These are phyloP conservation scores for Phialophora tarda DNA, from an alignment of 2,329 filamentous ascomycete genomes.

Conservation along the genomic window DNA sequence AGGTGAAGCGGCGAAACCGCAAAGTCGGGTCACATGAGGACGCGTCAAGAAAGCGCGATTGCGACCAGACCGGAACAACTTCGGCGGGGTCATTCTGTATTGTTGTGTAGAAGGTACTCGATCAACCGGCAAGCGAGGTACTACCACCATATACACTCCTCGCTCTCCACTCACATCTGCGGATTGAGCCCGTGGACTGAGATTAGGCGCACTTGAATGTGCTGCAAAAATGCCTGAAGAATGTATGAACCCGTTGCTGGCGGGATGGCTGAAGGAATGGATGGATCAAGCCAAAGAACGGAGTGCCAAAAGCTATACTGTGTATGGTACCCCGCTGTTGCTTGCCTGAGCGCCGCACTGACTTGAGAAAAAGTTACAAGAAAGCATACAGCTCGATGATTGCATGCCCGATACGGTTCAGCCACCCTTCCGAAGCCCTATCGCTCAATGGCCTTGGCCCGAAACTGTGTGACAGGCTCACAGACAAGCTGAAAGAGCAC, in stretches of 20 bases:
- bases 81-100: not conserved
- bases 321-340: conserved; percentile 44
- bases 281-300: conserved; percentile 70
- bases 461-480: conserved; percentile 72
- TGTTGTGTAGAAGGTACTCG: not conserved
- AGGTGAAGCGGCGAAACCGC: not conserved
- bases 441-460: conserved; percentile 76
- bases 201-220: not conserved
- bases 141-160: not conserved
- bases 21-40: not conserved
- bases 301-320: conserved; percentile 70
- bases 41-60: not conserved
- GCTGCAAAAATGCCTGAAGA: conserved; percentile 45
- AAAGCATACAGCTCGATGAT: conserved; percentile 78
- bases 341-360: not conserved
- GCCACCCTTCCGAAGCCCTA: conserved; percentile 74
- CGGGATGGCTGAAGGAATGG: conserved; percentile 79
- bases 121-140: not conserved
- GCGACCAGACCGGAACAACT: not conserved
- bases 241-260: conserved; percentile 72
- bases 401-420: conserved; percentile 71
- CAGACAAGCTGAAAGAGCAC: conserved; percentile 61
- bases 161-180: not conserved
- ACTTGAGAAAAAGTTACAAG: conserved; percentile 62
- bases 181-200: not conserved